Evolutionary conservation across 2,329 filamentous ascomycete genomes (phyloP).

Genomic region (Venturia asperata): DNA sequence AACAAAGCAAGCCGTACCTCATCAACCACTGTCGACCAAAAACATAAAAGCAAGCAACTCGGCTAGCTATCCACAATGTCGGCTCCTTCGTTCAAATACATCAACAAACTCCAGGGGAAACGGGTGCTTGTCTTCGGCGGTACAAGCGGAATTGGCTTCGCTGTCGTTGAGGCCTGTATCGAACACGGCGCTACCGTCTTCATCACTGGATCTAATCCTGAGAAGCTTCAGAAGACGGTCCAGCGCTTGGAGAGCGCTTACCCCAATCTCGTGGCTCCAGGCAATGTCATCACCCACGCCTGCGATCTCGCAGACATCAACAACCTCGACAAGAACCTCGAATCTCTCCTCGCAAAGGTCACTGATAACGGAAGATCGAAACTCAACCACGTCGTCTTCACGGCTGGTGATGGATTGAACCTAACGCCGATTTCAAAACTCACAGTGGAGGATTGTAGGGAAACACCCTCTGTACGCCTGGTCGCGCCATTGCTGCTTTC

Average conservation of each 20-base stretch:
- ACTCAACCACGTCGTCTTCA: conserved; percentile 52
- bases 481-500: conserved; percentile 46
- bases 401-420: conserved; percentile 45
- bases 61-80: background rate
- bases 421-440: conserved; percentile 31
- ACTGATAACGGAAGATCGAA: conserved; percentile 25
- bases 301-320: conserved; percentile 43
- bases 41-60: background rate
- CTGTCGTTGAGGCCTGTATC: conserved; percentile 51
- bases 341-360: conserved; percentile 36
- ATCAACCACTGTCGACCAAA: background rate
- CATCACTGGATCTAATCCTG: conserved; percentile 50
- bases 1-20: background rate
- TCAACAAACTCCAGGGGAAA: conserved; percentile 42
- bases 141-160: conserved; percentile 56
- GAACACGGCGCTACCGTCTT: conserved; percentile 47
- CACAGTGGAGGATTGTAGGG: background rate
- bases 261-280: conserved; percentile 26
- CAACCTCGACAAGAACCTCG: conserved; percentile 43
- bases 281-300: conserved; percentile 36
- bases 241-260: conserved; percentile 38
- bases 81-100: conserved; percentile 30
- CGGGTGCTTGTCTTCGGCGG: conserved; percentile 57
- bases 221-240: conserved; percentile 44
- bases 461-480: conserved; percentile 41